A percentile compares a stretch with the other conserved stretches of the same genome.
Evolutionary conservation across 805 yeast species (phyloP).

Genomic region (Metschnikowia similis): DNA sequence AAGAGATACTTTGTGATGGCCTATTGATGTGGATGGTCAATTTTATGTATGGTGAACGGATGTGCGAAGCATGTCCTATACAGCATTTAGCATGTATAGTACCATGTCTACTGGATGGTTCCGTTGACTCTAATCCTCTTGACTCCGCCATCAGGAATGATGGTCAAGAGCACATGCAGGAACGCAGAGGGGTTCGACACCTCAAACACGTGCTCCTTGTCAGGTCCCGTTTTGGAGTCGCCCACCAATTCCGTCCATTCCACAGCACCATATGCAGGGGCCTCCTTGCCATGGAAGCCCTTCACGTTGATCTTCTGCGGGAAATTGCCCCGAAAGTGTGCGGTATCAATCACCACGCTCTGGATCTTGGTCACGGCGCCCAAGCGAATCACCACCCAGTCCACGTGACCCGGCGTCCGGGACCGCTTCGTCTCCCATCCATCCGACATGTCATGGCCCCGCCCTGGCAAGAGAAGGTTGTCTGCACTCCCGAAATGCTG

Average conservation of each 20-base stretch:
- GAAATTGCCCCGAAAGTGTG: constrained; percentile 91
- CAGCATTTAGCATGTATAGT: no score
- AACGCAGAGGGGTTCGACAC: constrained; percentile 29
- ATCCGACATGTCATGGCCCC: constrained; percentile 95
- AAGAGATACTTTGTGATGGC: no score
- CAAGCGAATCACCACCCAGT: constrained; percentile 83
- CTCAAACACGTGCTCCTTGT: constrained; percentile 65
- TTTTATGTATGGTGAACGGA: no score
- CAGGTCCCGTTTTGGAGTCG: constrained; percentile 75
- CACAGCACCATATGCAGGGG: constrained; percentile 39
- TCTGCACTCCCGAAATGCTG: constrained; percentile 94
- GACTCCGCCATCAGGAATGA: constrained; percentile 96
- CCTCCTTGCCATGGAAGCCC: constrained; percentile 41
- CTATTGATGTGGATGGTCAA: no score
- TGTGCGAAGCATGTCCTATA: no score
- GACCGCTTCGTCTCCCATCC: constrained; percentile 98
- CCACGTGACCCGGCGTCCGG: constrained; percentile 75
- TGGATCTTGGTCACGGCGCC: constrained; percentile 61
- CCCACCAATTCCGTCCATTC: constrained; percentile 65
- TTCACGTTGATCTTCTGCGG: constrained; percentile 78
- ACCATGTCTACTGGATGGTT: constrained; percentile 22
- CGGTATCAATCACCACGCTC: constrained; percentile 77
- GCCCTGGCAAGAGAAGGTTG: constrained; percentile 84
- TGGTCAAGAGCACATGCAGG: constrained; percentile 73
- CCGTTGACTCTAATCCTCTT: constrained; percentile 88